phyloP scores from a whole-genome alignment of 257 asterid genomes.

The Salvia hispanica region DNA sequence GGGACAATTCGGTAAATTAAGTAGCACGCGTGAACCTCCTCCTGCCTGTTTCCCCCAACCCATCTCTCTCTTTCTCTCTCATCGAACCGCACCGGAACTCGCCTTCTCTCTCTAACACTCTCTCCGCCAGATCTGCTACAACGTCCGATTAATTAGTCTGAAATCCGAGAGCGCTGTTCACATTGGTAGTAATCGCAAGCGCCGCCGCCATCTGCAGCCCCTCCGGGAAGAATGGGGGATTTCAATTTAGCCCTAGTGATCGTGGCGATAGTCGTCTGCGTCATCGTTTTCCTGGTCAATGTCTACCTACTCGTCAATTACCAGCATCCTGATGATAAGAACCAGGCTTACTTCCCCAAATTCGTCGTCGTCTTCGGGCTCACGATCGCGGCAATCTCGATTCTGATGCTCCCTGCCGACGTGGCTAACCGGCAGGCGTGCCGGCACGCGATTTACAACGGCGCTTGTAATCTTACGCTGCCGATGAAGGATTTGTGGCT shows the following conservation, averaged over 20 bases:
- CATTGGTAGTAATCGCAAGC: slow-evolving; percentile 42
- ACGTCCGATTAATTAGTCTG: slow-evolving; percentile 8
- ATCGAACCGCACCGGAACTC: slow-evolving; percentile 42
- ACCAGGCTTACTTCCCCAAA: slow-evolving; percentile 98
- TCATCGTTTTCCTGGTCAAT: slow-evolving; percentile 79
- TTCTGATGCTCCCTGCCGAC: slow-evolving; percentile 95
- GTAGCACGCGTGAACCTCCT: slow-evolving; percentile 22
- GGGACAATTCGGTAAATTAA: slow-evolving; percentile 37
- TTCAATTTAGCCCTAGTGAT: slow-evolving; percentile 91
- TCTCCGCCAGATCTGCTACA: slow-evolving; percentile 29
- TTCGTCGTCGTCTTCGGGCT: slow-evolving; percentile 95
- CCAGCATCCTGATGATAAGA: slow-evolving; percentile 96
- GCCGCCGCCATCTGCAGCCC: slow-evolving; percentile 34
- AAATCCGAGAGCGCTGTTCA: not conserved
- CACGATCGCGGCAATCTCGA: slow-evolving; percentile 92
- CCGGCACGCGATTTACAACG: slow-evolving; percentile 87
- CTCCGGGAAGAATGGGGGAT: slow-evolving; percentile 75
- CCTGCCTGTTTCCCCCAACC: slow-evolving; percentile 28
- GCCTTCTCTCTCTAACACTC: slow-evolving; percentile 22
- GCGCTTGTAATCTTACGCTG: slow-evolving; percentile 90
- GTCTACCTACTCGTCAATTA: slow-evolving; percentile 84
- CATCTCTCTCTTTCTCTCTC: slow-evolving; percentile 19
- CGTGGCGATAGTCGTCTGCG: slow-evolving; percentile 84
- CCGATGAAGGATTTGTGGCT: slow-evolving; percentile 99
- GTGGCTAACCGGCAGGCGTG: slow-evolving; percentile 98